phyloP scores from a whole-genome alignment of 2,329 filamentous ascomycete species.

The Fusarium sp. region DNA sequence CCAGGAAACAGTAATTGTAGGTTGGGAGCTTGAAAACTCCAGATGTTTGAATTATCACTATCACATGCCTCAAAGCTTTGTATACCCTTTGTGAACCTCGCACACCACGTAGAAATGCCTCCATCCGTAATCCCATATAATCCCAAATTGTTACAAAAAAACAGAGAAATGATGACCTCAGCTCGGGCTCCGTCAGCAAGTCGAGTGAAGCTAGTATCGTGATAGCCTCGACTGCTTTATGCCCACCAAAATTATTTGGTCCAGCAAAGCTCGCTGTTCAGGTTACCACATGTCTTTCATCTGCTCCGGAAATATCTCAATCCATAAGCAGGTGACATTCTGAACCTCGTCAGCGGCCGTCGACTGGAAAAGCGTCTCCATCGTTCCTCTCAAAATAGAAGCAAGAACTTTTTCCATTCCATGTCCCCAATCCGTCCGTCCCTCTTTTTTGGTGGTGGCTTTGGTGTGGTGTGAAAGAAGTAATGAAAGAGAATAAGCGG shows the following conservation, averaged over 20 bases:
- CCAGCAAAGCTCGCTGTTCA: constrained; percentile 37
- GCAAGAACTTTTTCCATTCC: constrained; percentile 44
- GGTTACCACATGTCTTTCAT: constrained; percentile 28
- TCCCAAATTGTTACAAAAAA: constrained; percentile 43
- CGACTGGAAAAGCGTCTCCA: constrained; percentile 36
- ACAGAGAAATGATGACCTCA: constrained; percentile 29
- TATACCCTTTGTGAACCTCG: constrained; percentile 22
- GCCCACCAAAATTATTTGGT: constrained; percentile 36
- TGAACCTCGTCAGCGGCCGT: constrained; percentile 34
- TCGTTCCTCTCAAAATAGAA: constrained; percentile 30
- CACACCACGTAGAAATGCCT: constrained; percentile 28
- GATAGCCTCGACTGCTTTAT: constrained; percentile 34
- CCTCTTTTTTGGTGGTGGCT: constrained; percentile 37
- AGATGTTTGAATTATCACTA: constrained; percentile 27
- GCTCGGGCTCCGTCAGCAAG: constrained; percentile 34
- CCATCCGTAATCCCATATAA: constrained; percentile 28
- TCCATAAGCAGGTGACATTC: constrained; percentile 38
- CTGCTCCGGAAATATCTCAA: constrained; percentile 43
- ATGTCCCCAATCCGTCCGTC: constrained; percentile 28
- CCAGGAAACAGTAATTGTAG: constrained; percentile 6
- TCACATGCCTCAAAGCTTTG: constrained; percentile 28
- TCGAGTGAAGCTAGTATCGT: constrained; percentile 29
- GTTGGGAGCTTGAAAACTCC: constrained; percentile 26
- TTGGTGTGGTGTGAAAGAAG: constrained; percentile 32
- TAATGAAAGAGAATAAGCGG: constrained; percentile 24